Evolutionary conservation across 768 basidiomycete species (phyloP).

Genomic region (Scleroderma bovista): DNA sequence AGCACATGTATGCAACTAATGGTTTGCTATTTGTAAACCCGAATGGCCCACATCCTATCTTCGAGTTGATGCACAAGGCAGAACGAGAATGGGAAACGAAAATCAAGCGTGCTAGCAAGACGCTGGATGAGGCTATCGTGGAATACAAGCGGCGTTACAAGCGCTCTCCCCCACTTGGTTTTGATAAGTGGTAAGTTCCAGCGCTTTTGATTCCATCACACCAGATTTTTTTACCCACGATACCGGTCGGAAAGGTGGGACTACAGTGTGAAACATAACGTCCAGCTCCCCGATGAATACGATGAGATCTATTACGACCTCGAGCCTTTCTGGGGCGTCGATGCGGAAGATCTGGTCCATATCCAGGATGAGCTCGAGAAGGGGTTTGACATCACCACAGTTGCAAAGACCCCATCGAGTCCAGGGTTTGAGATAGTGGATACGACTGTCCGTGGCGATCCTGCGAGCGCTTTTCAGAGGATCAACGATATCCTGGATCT

Average conservation of each 20-base stretch:
- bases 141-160: conserved; percentile 35
- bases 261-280: conserved; percentile 33
- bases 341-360: conserved; percentile 19
- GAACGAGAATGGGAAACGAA: conserved; percentile 34
- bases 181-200: conserved; percentile 41
- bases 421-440: conserved; percentile 12
- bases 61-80: conserved; percentile 34
- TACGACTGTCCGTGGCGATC: conserved; percentile 6
- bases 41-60: conserved; percentile 37
- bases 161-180: conserved; percentile 35
- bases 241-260: too few species aligned
- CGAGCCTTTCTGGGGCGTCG: conserved; percentile 33
- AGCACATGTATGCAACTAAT: conserved; percentile 19
- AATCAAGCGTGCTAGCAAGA: conserved; percentile 29
- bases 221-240: too few species aligned
- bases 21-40: conserved; percentile 33
- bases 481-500: conserved; percentile 16
- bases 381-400: conserved; percentile 9
- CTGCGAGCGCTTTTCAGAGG: background rate
- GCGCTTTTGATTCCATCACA: too few species aligned
- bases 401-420: conserved; percentile 15
- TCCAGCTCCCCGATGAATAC: conserved; percentile 42
- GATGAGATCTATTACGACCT: conserved; percentile 39
- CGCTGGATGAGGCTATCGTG: conserved; percentile 31
- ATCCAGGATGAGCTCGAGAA: conserved; percentile 17